Conservation (phyloP, 768 basidiomycete genomes). For the Clavaria fumosa region DNA sequence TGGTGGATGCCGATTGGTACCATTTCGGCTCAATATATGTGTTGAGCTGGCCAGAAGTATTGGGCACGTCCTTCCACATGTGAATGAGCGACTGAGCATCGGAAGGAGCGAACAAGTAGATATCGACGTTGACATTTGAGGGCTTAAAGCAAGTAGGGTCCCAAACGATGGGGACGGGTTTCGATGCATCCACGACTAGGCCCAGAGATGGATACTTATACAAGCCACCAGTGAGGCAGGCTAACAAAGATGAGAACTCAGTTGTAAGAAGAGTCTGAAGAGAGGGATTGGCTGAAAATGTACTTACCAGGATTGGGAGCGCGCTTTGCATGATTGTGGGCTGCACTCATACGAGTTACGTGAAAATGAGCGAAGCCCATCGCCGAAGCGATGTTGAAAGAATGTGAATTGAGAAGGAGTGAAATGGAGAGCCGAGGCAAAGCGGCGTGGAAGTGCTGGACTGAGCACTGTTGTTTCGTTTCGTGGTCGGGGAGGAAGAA, state of each 20-base stretch:
- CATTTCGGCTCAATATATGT: constrained; percentile 42
- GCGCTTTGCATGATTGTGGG: constrained; percentile 14
- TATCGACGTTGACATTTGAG: constrained; percentile 40
- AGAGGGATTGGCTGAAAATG: constrained; percentile 6
- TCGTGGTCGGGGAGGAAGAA: too few species aligned
- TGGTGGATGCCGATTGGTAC: constrained; percentile 46
- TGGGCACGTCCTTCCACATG: constrained; percentile 39
- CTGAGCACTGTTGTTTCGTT: too few species aligned
- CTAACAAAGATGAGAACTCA: constrained; percentile 13
- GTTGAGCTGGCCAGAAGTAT: constrained; percentile 31
- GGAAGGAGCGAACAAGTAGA: constrained; percentile 42
- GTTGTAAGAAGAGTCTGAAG: neutral
- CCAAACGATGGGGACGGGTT: constrained; percentile 48
- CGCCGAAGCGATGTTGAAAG: too few species aligned
- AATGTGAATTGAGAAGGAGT: too few species aligned
- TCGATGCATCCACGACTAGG: constrained; percentile 28
- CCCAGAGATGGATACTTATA: constrained; percentile 40
- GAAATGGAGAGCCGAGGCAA: too few species aligned
- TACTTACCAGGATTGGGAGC: constrained; percentile 8
- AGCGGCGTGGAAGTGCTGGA: too few species aligned
- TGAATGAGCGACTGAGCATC: constrained; percentile 30
- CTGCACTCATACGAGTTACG: constrained; percentile 13
- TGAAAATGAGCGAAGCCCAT: constrained; percentile 17
- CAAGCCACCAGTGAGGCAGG: constrained; percentile 43
- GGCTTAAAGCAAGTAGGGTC: constrained; percentile 40